Evolutionary conservation across 2,329 filamentous ascomycete genomes (phyloP).

Genomic region (Ilyonectria robusta): DNA sequence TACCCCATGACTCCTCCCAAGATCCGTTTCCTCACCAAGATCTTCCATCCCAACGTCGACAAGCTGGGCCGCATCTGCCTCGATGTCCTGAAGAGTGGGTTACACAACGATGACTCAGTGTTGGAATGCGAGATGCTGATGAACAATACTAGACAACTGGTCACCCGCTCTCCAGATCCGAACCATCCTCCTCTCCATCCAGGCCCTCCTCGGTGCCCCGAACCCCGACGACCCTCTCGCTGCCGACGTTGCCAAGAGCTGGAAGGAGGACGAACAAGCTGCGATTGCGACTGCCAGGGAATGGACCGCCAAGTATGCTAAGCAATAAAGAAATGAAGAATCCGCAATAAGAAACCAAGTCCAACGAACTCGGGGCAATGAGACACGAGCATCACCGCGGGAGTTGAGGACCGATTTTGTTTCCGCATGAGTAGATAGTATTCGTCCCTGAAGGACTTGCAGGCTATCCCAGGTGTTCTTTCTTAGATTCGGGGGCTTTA

Average conservation of each 20-base stretch:
- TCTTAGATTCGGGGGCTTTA: constrained; percentile 31
- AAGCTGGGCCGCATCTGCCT: constrained; percentile 97
- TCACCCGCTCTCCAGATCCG: constrained; percentile 97
- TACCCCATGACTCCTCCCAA: constrained; percentile 99
- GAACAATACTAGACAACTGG: constrained; percentile 85
- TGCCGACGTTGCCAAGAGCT: constrained; percentile 96
- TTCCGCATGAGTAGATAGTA: constrained; percentile 25
- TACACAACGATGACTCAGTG: constrained; percentile 14
- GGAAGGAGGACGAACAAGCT: constrained; percentile 95
- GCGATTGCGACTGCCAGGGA: constrained; percentile 93
- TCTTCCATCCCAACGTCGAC: constrained; percentile 99
- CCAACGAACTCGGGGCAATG: constrained; percentile 25
- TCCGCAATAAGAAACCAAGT: constrained; percentile 21
- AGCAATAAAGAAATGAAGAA: constrained; percentile 54
- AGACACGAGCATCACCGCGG: constrained; percentile 26
- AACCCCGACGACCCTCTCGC: constrained; percentile 99
- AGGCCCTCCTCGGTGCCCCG: constrained; percentile 93
- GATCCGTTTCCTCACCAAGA: constrained; percentile 98
- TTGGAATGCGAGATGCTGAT: constrained; percentile 29
- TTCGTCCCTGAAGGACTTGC: constrained; percentile 29
- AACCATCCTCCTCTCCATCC: constrained; percentile 98
- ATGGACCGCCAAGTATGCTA: constrained; percentile 90
- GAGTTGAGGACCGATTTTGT: constrained; percentile 30
- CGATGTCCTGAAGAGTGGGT: constrained; percentile 94
- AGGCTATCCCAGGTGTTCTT: constrained; percentile 36